Conservation (phyloP, 371 early-diverging fungal species). For the Rhizopus arrhizus region DNA sequence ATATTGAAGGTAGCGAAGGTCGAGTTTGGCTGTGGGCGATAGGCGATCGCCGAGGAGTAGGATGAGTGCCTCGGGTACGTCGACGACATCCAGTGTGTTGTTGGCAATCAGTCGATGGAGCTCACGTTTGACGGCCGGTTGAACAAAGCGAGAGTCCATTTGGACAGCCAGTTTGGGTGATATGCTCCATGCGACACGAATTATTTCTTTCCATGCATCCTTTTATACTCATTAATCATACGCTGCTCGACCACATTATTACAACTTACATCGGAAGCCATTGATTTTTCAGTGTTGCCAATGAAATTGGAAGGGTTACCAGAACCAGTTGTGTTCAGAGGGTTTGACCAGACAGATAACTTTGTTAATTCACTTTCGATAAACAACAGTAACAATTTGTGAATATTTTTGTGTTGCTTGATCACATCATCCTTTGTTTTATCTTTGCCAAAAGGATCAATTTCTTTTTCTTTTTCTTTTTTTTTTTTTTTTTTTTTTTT, state of each 20-base stretch:
- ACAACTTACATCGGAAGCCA: slow-evolving; percentile 49
- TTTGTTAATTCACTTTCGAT: slow-evolving; percentile 87
- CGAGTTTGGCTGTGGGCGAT: slow-evolving; percentile 37
- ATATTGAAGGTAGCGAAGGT: slow-evolving; percentile 75
- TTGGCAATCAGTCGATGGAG: slow-evolving; percentile 65
- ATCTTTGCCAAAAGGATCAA: slow-evolving; percentile 20
- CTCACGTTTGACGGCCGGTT: slow-evolving; percentile 66
- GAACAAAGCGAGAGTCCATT: slow-evolving; percentile 72
- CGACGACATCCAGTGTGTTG: slow-evolving; percentile 70
- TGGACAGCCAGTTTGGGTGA: slow-evolving; percentile 82
- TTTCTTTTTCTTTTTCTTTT: neutral
- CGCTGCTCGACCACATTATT: neutral
- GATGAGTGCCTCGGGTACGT: slow-evolving; percentile 74
- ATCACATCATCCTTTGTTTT: slow-evolving; percentile 39
- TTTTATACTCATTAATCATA: slow-evolving; percentile 25
- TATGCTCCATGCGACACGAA: slow-evolving; percentile 81
- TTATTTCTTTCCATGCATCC: slow-evolving; percentile 73
- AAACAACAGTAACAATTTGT: slow-evolving; percentile 72
- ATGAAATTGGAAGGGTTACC: slow-evolving; percentile 43
- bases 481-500: neutral
- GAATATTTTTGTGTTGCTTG: slow-evolving; percentile 23
- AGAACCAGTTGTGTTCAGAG: slow-evolving; percentile 58
- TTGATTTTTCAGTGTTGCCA: slow-evolving; percentile 49
- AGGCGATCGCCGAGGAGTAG: slow-evolving; percentile 65
- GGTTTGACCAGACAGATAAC: slow-evolving; percentile 81